Evolutionary conservation across 257 asterid species (phyloP), one percentile per base, ranked within the genome.

Genomic region (Gentiana dahurica): DNA sequence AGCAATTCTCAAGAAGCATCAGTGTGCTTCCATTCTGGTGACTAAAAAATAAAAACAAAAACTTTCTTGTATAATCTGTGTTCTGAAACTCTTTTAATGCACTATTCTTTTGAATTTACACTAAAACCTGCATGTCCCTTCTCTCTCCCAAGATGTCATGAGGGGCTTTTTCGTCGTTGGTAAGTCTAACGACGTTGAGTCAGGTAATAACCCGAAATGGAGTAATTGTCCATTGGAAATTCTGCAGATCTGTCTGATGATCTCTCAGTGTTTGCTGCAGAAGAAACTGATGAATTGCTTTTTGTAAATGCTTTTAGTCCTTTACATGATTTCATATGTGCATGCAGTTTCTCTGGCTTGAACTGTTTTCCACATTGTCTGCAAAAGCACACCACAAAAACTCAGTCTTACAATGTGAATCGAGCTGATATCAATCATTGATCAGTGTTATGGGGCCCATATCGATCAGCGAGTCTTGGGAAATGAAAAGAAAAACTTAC

Each of bases 351-450:
- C 75, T 82, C 94, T 34, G 96, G 96, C 73, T 82, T 83, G 81
- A 91, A 87, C 54, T 78, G 77, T 78, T 87, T 87, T 67, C 83
- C 81, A 55, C 96, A 87, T 73, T 87, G 96, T 59, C 96, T 86
- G 78, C 68, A 64, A 11, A 46, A 35, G 24, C 11, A 38, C 48
- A 15, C 0, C 35, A 37, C 36, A 11, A 36, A 44, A 6, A 34
- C 5, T 34, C 2, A 6, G 39, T 51, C 39, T 36, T 3, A 49
- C 10, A 6, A 1, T 36, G 37, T 13, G 12, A 12, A 8, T 48
- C n/a, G 36, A 3, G 32, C 38, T 6, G 4, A 8, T 24, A 36
- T 33, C 10, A 48, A 2, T 36, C 49, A 37, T 6, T 41, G 1
- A 35, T 5, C 39, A 39, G 2, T 15, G 34, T 3, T 32, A 34